Percentiles rank a stretch among this genome's conserved stretches.
phyloP scores from a whole-genome alignment of 148 eudicot genomes.

The Pouteria glomerata region DNA sequence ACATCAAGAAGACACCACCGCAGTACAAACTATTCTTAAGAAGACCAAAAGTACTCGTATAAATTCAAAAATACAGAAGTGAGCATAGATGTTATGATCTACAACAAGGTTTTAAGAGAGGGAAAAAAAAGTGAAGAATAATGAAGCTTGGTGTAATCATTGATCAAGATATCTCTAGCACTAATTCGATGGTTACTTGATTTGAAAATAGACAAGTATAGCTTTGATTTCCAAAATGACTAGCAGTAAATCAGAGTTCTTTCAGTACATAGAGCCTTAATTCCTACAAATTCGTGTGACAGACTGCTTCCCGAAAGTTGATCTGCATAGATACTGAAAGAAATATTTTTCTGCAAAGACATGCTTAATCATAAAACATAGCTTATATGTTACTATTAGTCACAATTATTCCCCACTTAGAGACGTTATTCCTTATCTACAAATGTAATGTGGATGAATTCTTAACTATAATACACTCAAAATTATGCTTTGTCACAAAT shows the following conservation, averaged over 20 bases:
- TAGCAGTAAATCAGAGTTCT: neutral
- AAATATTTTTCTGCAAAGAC: neutral
- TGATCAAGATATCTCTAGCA: neutral
- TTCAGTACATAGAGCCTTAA: neutral
- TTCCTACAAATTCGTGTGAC: neutral
- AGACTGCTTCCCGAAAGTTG: neutral
- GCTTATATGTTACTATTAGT: too few species aligned
- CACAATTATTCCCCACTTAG: neutral
- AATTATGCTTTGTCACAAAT: neutral
- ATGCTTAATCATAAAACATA: neutral
- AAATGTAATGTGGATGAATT: neutral
- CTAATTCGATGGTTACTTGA: neutral
- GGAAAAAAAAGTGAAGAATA: neutral
- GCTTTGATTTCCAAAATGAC: neutral
- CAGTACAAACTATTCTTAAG: too few species aligned
- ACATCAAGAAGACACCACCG: too few species aligned
- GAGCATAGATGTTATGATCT: neutral
- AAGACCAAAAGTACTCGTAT: too few species aligned
- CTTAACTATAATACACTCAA: too few species aligned
- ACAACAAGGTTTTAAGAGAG: neutral
- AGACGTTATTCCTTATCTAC: neutral
- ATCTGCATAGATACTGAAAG: neutral
- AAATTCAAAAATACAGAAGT: neutral
- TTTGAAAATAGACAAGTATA: neutral
- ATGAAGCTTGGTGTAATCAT: neutral